phyloP scores from a whole-genome alignment of 768 basidiomycete species.

The Podaxis sp. region DNA sequence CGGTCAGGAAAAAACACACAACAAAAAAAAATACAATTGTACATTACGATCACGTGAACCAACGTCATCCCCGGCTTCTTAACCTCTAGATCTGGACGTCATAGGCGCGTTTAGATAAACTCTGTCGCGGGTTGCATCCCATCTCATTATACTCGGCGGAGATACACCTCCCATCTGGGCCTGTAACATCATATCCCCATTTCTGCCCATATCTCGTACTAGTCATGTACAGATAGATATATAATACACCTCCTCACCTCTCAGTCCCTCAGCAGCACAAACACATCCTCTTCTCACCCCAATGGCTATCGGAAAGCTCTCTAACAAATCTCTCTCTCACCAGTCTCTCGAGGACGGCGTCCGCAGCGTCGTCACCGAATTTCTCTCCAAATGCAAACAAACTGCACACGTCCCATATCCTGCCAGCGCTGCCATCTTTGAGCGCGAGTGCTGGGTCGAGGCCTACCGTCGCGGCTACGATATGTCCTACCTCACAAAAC shows the following conservation, averaged over 20 bases:
- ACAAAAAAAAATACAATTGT: neutral
- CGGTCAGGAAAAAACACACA: neutral
- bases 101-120: neutral
- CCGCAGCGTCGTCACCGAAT: constrained; percentile 11
- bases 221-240: neutral
- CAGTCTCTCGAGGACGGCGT: constrained; percentile 12
- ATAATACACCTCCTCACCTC: neutral
- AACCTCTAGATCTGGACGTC: constrained; percentile 3
- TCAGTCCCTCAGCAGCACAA: neutral
- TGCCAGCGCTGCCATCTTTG: constrained; percentile 7
- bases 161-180: neutral
- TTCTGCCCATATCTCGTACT: neutral
- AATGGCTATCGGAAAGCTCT: constrained; percentile 10
- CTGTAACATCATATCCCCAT: constrained; percentile 1
- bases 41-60: neutral
- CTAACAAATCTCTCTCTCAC: neutral
- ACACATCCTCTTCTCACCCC: neutral
- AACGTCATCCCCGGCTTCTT: neutral
- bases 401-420: constrained; percentile 6
- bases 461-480: constrained; percentile 14
- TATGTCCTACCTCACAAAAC: constrained; percentile 9
- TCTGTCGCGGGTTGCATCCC: neutral
- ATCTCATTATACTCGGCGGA: neutral
- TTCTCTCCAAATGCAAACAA: constrained; percentile 9
- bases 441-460: constrained; percentile 13